Conservation (phyloP, 352 stramenopile genomes). For the Globisporangium nagaii region DNA sequence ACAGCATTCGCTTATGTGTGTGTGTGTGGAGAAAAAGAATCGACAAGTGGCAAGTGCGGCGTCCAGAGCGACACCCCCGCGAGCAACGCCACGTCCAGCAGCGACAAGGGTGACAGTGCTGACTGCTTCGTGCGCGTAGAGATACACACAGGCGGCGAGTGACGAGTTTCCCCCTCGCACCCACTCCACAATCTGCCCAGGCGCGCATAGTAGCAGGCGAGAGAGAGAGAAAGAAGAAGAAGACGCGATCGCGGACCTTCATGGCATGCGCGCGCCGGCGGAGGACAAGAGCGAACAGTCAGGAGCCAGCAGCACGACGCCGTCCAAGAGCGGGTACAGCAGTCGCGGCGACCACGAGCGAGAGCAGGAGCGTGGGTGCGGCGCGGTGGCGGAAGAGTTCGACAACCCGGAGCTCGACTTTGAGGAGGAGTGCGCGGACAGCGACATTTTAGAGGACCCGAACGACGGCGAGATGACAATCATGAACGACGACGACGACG, state of each 20-base stretch:
- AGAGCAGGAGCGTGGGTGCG: not conserved
- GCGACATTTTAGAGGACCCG: constrained; percentile 42
- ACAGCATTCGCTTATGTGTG: constrained; percentile 1
- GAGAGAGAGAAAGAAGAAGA: not conserved
- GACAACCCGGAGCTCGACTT: constrained; percentile 17
- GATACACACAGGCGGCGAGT: not conserved
- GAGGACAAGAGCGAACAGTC: constrained; percentile 20
- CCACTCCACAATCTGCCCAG: not conserved
- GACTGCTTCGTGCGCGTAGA: too few relatives aligned
- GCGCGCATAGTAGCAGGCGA: not conserved
- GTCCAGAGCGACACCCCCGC: not conserved
- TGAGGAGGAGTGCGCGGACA: constrained; percentile 36
- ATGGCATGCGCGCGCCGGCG: constrained; percentile 38
- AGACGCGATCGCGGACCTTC: constrained; percentile 16
- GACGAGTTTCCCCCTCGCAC: not conserved
- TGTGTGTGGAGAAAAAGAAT: not conserved
- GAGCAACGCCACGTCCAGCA: not conserved
- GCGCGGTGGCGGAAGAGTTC: constrained; percentile 13
- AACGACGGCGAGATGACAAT: constrained; percentile 56
- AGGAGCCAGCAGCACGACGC: constrained; percentile 1
- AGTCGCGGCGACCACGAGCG: not conserved
- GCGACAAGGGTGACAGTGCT: not conserved
- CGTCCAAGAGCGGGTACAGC: constrained; percentile 13
- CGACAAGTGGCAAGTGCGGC: not conserved
- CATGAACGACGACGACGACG: constrained; percentile 56